A percentile compares a stretch with the other conserved stretches of the same genome.
Conservation (phyloP, 163 green algal species). For the Chloromonas sp. region DNA sequence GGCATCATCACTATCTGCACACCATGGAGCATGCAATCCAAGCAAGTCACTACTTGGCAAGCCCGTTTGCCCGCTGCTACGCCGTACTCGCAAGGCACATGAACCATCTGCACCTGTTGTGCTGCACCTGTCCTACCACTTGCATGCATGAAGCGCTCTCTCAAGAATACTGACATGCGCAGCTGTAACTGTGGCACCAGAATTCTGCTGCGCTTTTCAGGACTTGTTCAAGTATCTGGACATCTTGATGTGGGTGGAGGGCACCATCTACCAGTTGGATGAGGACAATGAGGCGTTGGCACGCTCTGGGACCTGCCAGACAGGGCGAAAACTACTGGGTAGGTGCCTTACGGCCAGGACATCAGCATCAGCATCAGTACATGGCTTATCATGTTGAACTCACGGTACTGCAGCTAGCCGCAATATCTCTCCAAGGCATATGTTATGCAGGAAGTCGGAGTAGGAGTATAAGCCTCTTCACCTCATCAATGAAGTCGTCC, state of each 20-base stretch:
- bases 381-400: background rate
- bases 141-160: background rate
- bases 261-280: slow-evolving; percentile 66
- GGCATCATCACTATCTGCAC: too few relatives aligned
- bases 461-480: background rate
- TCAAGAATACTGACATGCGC: background rate
- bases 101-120: background rate
- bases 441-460: too few relatives aligned
- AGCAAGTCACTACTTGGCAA: too few relatives aligned
- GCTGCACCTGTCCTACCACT: background rate
- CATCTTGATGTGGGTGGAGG: slow-evolving; percentile 68
- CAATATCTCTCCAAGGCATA: too few relatives aligned
- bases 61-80: too few relatives aligned
- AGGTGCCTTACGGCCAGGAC: background rate
- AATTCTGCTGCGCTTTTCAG: slow-evolving; percentile 14
- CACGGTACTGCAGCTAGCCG: too few relatives aligned
- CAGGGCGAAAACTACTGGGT: slow-evolving; percentile 5
- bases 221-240: slow-evolving; percentile 61
- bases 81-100: too few relatives aligned
- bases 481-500: too few relatives aligned
- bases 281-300: slow-evolving; percentile 56
- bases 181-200: background rate
- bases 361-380: background rate
- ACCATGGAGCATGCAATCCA: too few relatives aligned
- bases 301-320: background rate